These are phyloP conservation scores for Aureobasidium sp. DNA, from an alignment of 2,329 filamentous ascomycete genomes.

Conservation along the genomic window DNA sequence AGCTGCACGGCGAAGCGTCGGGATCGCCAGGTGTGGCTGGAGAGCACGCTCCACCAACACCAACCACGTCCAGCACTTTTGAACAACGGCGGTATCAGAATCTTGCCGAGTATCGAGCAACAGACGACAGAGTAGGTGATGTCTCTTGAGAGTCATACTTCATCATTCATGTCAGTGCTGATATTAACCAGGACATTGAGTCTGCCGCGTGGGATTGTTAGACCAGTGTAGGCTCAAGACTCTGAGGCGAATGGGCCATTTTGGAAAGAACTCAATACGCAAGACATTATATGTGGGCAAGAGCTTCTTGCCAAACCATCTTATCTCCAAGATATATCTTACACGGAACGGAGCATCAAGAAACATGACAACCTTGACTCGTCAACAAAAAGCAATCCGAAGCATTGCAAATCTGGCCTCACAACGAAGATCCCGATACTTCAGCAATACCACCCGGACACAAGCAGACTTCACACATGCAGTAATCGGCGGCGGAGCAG, in stretches of 20 bases:
- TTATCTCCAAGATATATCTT: too few species aligned
- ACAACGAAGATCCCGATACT: conserved; percentile 19
- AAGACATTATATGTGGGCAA: neutral
- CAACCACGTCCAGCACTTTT: neutral
- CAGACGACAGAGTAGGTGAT: neutral
- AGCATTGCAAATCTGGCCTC: neutral
- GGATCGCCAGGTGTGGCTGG: neutral
- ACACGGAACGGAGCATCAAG: neutral
- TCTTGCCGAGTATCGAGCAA: neutral
- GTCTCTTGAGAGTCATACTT: neutral
- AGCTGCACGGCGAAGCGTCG: neutral
- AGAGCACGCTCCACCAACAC: neutral
- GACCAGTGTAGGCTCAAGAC: neutral
- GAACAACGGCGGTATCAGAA: neutral
- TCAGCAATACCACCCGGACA: conserved; percentile 35
- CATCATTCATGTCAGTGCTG: neutral
- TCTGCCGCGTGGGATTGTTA: neutral
- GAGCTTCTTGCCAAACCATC: neutral
- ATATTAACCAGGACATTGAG: neutral
- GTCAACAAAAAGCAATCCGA: neutral
- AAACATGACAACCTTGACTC: neutral
- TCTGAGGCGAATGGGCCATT: neutral
- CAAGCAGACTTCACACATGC: conserved; percentile 56
- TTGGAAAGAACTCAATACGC: neutral
- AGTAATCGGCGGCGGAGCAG: conserved; percentile 61